Evolutionary conservation across 2,329 filamentous ascomycete species (phyloP), one percentile per base, ranked within the genome.

Genomic region (Botrytis paeoniae): DNA sequence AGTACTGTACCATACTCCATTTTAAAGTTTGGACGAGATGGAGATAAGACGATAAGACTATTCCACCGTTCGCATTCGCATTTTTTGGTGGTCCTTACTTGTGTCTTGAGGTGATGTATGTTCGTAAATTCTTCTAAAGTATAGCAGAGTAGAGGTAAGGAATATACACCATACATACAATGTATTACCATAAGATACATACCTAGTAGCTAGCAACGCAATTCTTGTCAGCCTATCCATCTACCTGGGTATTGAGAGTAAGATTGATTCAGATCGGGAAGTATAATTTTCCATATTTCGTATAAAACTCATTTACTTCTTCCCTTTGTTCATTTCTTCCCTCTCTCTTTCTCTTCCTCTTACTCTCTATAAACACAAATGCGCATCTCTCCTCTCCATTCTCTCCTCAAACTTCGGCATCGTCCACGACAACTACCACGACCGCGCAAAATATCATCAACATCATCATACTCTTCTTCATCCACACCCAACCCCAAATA

Each of bases 371-470:
- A 69, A 39, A 83, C 83, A 70, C 45, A 83, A 85, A 79, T 85
- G 84, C 75, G 85, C 85, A 22, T 85, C 82, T 76, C 48, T 22
- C 39, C 86, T 82, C 85, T 79, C 41, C 77, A 75, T n/a, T 62
- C 73, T 62, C 45, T 80, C 29, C 65, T 57, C n/a, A 57, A 57
- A n/a, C 51, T 78, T 37, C 75, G 75, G 74, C 76, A 73, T 68
- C 77, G 74, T 73, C 75, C 77, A 41, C 51, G 16, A 32, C 32
- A 48, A n/a, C 6, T 43, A n/a, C n/a, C n/a, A 57, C 51, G 51
- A 57, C 51, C 7, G 16, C 14, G 51, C 51, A 29, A 18, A 32
- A 29, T 9, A 29, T 57, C 51, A 29, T 32, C 48, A 51, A n/a
- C 48, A 51, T 6, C 48, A 51, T n/a, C 48, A 51, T 25, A 20